phyloP scores from a whole-genome alignment of 2,329 filamentous ascomycete species.

The Neofusicoccum kwambonambiense region DNA sequence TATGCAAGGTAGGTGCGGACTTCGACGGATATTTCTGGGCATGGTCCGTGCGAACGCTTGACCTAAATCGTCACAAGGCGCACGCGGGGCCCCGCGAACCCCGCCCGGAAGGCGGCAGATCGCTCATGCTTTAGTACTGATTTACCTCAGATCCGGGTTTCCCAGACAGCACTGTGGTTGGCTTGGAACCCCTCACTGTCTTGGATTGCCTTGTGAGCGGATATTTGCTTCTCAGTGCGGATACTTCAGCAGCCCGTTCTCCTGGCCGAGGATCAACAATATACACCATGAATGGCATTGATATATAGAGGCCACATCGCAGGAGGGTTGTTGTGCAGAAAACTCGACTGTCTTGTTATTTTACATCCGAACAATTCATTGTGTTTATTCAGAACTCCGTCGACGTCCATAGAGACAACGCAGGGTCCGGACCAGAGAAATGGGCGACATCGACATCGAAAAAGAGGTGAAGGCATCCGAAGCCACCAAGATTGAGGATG shows the following conservation, averaged over 20 bases:
- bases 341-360: background rate
- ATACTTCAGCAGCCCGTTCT: background rate
- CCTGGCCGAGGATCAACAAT: background rate
- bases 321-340: background rate
- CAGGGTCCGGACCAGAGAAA: background rate
- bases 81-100: background rate
- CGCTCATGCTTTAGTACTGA: background rate
- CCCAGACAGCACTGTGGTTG: background rate
- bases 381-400: background rate
- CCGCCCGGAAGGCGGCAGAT: background rate
- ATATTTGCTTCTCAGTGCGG: conserved; percentile 3
- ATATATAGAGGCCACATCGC: background rate
- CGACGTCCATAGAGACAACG: background rate
- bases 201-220: background rate
- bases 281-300: background rate
- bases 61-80: background rate
- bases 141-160: background rate
- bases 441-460: background rate
- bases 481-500: background rate
- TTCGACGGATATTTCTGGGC: conserved; percentile 3
- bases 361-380: background rate
- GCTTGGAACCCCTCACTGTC: background rate
- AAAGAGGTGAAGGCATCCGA: background rate
- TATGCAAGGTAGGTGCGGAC: background rate
- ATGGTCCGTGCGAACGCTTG: background rate